Percentiles rank a stretch among this genome's conserved stretches.
Conservation (phyloP, 441 rosid genomes). For the Adansonia gregorii region DNA sequence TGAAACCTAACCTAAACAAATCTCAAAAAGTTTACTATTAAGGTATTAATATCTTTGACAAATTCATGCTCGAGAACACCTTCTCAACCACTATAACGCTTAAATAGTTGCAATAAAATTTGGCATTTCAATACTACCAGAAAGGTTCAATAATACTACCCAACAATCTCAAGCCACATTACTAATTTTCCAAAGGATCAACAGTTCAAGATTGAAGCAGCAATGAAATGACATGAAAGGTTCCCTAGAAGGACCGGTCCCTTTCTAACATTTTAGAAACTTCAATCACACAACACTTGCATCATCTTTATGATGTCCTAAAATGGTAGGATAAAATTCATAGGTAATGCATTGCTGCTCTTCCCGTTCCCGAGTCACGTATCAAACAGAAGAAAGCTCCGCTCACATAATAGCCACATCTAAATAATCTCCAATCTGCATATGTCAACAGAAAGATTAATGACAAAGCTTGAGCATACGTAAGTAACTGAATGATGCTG, state of each 20-base stretch:
- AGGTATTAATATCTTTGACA: background rate
- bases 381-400: constrained; percentile 18
- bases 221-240: background rate
- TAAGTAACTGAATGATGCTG: background rate
- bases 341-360: background rate
- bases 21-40: background rate
- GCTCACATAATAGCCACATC: constrained; percentile 74
- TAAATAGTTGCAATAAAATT: background rate
- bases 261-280: constrained; percentile 1
- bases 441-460: constrained; percentile 22
- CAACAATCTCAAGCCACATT: background rate
- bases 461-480: background rate
- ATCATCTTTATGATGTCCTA: constrained; percentile 2
- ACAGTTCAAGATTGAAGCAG: background rate
- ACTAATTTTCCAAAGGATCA: constrained; percentile 10
- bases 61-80: background rate
- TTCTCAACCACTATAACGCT: background rate
- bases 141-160: background rate
- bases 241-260: background rate
- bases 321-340: background rate
- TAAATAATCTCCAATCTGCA: constrained; percentile 91
- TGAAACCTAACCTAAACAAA: background rate
- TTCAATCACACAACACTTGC: constrained; percentile 9
- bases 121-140: background rate
- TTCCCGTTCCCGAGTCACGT: background rate